phyloP scores from a whole-genome alignment of 176 grass and related monocot species.

The Hordeum marinum region DNA sequence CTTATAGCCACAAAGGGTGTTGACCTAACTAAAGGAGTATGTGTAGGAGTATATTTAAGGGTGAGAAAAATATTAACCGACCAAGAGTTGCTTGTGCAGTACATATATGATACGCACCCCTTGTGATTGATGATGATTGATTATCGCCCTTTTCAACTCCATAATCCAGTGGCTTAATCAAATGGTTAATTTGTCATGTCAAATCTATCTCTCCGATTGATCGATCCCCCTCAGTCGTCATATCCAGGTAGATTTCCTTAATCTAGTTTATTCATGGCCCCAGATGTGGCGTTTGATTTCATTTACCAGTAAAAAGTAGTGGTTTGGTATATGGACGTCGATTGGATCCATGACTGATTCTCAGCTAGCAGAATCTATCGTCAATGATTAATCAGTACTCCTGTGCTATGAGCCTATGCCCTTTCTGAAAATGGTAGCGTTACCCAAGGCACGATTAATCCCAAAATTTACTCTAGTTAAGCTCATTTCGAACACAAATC shows the following conservation, averaged over 20 bases:
- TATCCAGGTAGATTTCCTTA: slow-evolving; percentile 38
- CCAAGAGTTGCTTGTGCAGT: slow-evolving; percentile 33
- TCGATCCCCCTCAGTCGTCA: not conserved
- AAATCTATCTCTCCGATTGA: slow-evolving; percentile 26
- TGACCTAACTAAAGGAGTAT: slow-evolving; percentile 36
- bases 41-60: slow-evolving; percentile 5
- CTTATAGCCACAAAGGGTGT: slow-evolving; percentile 25
- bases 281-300: not conserved
- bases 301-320: slow-evolving; percentile 22
- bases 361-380: slow-evolving; percentile 23
- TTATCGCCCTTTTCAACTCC: slow-evolving; percentile 39
- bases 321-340: slow-evolving; percentile 10
- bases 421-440: not conserved
- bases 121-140: slow-evolving; percentile 60
- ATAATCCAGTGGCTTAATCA: slow-evolving; percentile 31
- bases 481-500: slow-evolving; percentile 6
- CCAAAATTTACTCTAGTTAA: not conserved
- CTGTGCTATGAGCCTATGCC: not conserved
- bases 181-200: slow-evolving; percentile 40
- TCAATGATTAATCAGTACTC: not conserved
- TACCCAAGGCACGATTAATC: not conserved
- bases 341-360: slow-evolving; percentile 21
- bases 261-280: not conserved
- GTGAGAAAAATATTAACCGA: slow-evolving; percentile 41
- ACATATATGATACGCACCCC: not conserved